Evolutionary conservation across 306 rosid species (phyloP), one percentile per base, ranked within the genome.

Genomic region (Vicia sativa): DNA sequence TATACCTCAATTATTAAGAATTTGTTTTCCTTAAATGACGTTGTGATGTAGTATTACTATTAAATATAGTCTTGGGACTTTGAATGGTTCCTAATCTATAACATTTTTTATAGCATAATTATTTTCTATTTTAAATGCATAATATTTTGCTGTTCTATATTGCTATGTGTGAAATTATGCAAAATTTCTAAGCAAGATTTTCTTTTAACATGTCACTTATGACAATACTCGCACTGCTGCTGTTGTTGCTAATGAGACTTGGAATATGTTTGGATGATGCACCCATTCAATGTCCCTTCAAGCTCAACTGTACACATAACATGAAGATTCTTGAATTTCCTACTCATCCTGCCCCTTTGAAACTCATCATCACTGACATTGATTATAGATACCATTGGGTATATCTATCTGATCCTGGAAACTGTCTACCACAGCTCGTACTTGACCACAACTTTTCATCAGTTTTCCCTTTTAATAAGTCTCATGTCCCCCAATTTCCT

Each of bases 341-440:
- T 39, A 25, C 55, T 0, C 4, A 3, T 25, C 68, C 70, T 14
- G 10, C 11, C 6, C 52, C 58, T 3, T 19, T 54, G 3, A 42
- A n/a, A 61, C 41, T 70, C 16, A 1, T 1, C 4, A 25, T 53
- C 57, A 12, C 0, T 1, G 0, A 0, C 3, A 26, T 11, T 4
- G 0, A 77, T 11, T 54, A 64, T 25, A n/a, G n/a, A 65, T 37
- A n/a, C 4, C 59, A 1, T 2, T 0, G 44, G 8, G 11, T 70
- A 45, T 0, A 4, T 0, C 10, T 8, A 2, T 70, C 2, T 9
- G 73, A 77, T n/a, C 69, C 63, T 0, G 52, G n/a, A 3, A n/a
- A 4, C 25, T 77, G 81, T 54, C 56, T 59, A 25, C 19, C 65
- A 2, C 3, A 31, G 49, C 25, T 50, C 46, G 28, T 73, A 23